phyloP scores from a whole-genome alignment of 495 filamentous ascomycete species.

The Letharia columbiana region DNA sequence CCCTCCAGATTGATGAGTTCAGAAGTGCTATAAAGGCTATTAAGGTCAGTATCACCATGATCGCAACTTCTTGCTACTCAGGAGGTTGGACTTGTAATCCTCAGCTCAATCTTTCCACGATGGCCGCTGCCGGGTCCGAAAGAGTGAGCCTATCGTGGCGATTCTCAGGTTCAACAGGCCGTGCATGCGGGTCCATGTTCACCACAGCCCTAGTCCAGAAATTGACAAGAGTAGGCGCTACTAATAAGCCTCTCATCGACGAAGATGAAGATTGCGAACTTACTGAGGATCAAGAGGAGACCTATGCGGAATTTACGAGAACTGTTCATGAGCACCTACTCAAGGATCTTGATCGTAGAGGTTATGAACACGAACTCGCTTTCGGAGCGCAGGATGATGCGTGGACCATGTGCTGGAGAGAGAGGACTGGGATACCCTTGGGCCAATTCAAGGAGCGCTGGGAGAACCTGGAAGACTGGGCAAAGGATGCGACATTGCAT shows the following conservation, averaged over 20 bases:
- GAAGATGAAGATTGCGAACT: background rate
- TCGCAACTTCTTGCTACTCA: constrained; percentile 27
- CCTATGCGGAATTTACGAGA: constrained; percentile 19
- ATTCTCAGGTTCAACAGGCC: constrained; percentile 20
- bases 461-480: background rate
- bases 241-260: constrained; percentile 8
- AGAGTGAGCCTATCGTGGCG: constrained; percentile 24
- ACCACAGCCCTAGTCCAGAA: constrained; percentile 25
- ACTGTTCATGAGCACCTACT: constrained; percentile 23
- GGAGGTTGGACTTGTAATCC: constrained; percentile 27
- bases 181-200: constrained; percentile 25
- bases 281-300: constrained; percentile 17
- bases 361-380: constrained; percentile 21
- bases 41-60: constrained; percentile 23
- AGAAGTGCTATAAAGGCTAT: constrained; percentile 13
- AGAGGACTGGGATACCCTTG: background rate
- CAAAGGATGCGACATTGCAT: background rate
- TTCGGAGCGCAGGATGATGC: constrained; percentile 27
- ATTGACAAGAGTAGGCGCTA: constrained; percentile 13
- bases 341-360: constrained; percentile 20
- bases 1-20: constrained; percentile 15
- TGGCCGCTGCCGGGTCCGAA: constrained; percentile 25
- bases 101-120: constrained; percentile 21
- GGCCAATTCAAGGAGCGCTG: constrained; percentile 1
- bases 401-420: constrained; percentile 24